Percentiles rank a stretch among this genome's conserved stretches.
These are phyloP conservation scores for Jatropha curcas DNA, from an alignment of 345 rosid species.

Conservation along the genomic window DNA sequence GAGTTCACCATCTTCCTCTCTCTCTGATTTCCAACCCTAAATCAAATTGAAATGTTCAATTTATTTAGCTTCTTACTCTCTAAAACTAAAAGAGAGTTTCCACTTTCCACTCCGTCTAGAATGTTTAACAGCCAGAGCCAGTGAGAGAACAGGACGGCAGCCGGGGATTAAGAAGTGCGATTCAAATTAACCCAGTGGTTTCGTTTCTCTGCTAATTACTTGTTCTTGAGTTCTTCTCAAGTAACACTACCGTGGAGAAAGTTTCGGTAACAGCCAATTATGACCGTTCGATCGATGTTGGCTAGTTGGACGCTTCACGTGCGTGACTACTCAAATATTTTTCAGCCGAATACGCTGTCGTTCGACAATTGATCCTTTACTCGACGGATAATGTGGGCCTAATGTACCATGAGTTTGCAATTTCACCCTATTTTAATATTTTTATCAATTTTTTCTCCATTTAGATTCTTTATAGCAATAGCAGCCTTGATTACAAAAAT, in stretches of 20 bases:
- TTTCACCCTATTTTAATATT: no score
- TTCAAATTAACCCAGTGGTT: not conserved
- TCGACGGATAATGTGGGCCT: no score
- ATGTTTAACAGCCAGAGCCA: not conserved
- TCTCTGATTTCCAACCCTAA: not conserved
- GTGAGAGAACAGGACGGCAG: not conserved
- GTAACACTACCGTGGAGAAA: not conserved
- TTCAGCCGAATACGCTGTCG: no score
- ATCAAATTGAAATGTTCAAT: not conserved
- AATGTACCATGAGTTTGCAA: no score
- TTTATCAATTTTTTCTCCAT: no score
- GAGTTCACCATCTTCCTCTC: conserved; percentile 58
- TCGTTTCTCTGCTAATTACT: not conserved
- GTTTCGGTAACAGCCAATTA: not conserved
- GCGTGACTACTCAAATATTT: no score
- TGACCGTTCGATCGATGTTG: not conserved
- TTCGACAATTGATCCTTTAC: no score
- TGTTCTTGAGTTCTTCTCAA: not conserved
- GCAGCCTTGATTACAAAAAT: no score
- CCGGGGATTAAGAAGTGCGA: not conserved
- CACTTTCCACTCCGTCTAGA: not conserved
- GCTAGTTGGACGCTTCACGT: no score
- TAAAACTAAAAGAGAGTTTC: not conserved
- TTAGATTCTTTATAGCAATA: no score
- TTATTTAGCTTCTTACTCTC: not conserved